Base-by-base conservation (phyloP, 129 eudicot species). In the Saposhnikovia divaricata region DNA sequence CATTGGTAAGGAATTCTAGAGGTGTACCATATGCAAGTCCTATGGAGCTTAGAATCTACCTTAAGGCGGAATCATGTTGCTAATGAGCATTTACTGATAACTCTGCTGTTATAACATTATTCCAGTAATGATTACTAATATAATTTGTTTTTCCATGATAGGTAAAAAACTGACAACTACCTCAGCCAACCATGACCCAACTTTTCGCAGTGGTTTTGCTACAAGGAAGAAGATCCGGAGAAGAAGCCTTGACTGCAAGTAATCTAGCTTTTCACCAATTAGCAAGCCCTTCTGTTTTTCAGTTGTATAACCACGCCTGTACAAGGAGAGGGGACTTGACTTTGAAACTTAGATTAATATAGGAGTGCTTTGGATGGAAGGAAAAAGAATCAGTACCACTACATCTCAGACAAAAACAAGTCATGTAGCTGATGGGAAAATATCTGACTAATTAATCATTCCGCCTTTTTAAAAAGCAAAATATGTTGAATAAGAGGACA, bases 231-330 rank as follows among this genome's bases (percentile, higher is more conserved):
- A 90, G 77, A 88, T 78, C 80, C 78, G 84, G 82, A 90, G 99
- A 44, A 95, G 86, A 82, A 90, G 78, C 85, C 89, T 90, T 63
- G 97, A 95, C 81, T 95, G 99, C 89, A 95, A 74, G 87, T 95
- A 95, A 83, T 95, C 99, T 74, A 95, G 85, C 81, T 95, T 95
- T 80, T 92, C 99, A 75, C 66, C 99, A 72, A 90, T 78, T 72
- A 95, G 79, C 70, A 89, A 75, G 84, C 99, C 99, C 78, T 92
- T 86, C 79, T 95, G 96, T 90, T 85, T 87, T 90, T 95, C 99
- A 18, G 96, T 90, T 53, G 93, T 86, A 80, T 92, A 95, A 55
- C 99, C 99, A 76, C 99, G 92, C 95, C 99, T 95, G 91, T 78
- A 86, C 51, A 78, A 85, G 75, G 80, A 89, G 77, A 79, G 59